Evolutionary conservation across 169 alveolate genomes (phyloP).

Genomic region (Plasmodium inui): DNA sequence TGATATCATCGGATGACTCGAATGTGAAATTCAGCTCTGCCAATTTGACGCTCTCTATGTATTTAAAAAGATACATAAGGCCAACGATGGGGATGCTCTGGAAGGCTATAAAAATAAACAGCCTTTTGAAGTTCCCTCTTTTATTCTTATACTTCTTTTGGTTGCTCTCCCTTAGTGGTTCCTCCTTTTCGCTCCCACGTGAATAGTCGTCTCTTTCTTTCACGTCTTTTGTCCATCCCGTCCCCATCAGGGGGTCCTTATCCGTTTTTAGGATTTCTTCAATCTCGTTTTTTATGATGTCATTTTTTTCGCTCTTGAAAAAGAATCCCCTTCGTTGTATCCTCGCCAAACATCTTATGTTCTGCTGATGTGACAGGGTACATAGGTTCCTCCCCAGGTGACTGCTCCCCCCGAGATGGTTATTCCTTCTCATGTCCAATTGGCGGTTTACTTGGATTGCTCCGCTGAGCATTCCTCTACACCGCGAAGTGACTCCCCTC

Average conservation of each 20-base stretch:
- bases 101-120: conserved; percentile 44
- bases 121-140: conserved; percentile 54
- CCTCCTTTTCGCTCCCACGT: background rate
- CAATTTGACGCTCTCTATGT: conserved; percentile 40
- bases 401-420: too few relatives aligned
- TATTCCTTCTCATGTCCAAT: background rate
- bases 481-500: background rate
- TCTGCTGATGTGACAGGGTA: background rate
- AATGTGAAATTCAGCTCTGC: conserved; percentile 29
- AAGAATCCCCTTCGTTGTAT: conserved; percentile 8
- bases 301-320: conserved; percentile 46
- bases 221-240: background rate
- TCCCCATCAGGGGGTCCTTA: background rate
- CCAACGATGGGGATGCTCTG: conserved; percentile 63
- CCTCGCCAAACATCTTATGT: background rate
- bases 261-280: conserved; percentile 51
- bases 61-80: conserved; percentile 58
- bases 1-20: conserved; percentile 49
- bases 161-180: background rate
- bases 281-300: conserved; percentile 57
- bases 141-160: background rate
- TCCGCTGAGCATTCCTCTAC: background rate
- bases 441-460: background rate
- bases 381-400: background rate
- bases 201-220: background rate